phyloP scores from a whole-genome alignment of 108 stramenopile genomes.

The Fragilaria radians region DNA sequence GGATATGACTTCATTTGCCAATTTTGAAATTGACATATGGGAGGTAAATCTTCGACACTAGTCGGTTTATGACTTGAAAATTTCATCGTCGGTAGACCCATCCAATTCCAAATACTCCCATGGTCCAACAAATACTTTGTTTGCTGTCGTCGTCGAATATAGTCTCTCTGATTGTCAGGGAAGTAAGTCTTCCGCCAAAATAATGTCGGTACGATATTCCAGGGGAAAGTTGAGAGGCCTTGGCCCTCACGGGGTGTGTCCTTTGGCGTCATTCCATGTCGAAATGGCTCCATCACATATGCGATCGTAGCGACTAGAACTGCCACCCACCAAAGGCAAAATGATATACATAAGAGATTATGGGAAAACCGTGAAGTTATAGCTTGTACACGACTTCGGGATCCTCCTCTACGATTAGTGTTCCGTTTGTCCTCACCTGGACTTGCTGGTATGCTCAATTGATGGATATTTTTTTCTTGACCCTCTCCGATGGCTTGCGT shows the following conservation, averaged over 20 bases:
- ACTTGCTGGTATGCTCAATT: not conserved
- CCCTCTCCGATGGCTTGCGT: not conserved
- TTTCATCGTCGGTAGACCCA: slow-evolving; percentile 5
- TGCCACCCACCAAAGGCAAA: not conserved
- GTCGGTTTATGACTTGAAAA: slow-evolving; percentile 16
- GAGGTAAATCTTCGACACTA: slow-evolving; percentile 13
- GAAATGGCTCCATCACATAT: no score
- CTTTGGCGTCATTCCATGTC: not conserved
- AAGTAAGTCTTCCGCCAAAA: not conserved
- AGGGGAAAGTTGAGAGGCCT: not conserved
- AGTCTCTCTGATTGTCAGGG: not conserved
- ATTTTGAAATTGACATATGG: slow-evolving; percentile 21
- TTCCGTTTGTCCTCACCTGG: not conserved
- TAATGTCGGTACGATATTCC: not conserved
- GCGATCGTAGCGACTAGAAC: not conserved
- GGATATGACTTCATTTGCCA: slow-evolving; percentile 65
- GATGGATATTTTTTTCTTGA: not conserved
- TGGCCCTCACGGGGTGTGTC: not conserved
- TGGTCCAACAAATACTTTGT: slow-evolving; percentile 23
- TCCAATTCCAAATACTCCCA: slow-evolving; percentile 21
- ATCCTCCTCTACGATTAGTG: not conserved
- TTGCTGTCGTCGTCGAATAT: slow-evolving; percentile 12
- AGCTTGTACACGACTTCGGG: not conserved
- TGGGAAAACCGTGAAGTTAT: not conserved
- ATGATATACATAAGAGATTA: not conserved